Evolutionary conservation across 1,284 basidiomycete species (phyloP).

Genomic region (Boletus holoroseus): DNA sequence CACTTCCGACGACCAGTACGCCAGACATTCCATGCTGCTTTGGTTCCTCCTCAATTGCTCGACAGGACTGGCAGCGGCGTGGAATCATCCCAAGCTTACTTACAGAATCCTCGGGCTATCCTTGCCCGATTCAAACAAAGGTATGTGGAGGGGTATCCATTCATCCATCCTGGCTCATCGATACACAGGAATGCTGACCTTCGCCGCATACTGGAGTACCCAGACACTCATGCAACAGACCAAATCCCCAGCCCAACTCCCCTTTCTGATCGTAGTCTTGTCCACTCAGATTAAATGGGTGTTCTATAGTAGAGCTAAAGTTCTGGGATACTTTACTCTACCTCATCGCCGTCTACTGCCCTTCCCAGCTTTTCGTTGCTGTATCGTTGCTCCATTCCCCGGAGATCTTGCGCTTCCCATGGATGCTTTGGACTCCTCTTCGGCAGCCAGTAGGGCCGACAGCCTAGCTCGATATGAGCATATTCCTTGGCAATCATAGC

Average conservation of each 20-base stretch:
- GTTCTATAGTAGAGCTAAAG: conserved; percentile 3
- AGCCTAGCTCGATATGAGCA: conserved; percentile 32
- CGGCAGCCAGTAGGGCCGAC: conserved; percentile 35
- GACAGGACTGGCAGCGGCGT: conserved; percentile 17
- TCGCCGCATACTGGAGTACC: conserved; percentile 51
- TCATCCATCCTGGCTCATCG: conserved; percentile 11
- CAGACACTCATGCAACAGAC: conserved; percentile 20
- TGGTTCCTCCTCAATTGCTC: conserved; percentile 3
- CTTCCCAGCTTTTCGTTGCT: conserved; percentile 31
- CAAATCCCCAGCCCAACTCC: conserved; percentile 8
- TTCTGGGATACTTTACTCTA: neutral
- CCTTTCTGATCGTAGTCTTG: conserved; percentile 1
- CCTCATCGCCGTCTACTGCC: conserved; percentile 30
- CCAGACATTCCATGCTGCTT: conserved; percentile 1
- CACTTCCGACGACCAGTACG: conserved; percentile 43
- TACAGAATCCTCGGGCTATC: conserved; percentile 44
- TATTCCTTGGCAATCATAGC: conserved; percentile 1
- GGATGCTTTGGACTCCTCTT: conserved; percentile 31
- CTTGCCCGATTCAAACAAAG: conserved; percentile 62
- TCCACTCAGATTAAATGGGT: neutral
- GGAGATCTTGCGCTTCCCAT: conserved; percentile 13
- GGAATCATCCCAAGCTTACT: conserved; percentile 40
- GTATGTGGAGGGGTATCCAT: conserved; percentile 32
- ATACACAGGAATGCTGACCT: conserved; percentile 51
- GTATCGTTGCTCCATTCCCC: conserved; percentile 20